A percentile compares a stretch with the other conserved stretches of the same genome.
These are phyloP conservation scores for Ustanciosporium gigantosporum DNA, from an alignment of 1,284 basidiomycete species.

Conservation along the genomic window DNA sequence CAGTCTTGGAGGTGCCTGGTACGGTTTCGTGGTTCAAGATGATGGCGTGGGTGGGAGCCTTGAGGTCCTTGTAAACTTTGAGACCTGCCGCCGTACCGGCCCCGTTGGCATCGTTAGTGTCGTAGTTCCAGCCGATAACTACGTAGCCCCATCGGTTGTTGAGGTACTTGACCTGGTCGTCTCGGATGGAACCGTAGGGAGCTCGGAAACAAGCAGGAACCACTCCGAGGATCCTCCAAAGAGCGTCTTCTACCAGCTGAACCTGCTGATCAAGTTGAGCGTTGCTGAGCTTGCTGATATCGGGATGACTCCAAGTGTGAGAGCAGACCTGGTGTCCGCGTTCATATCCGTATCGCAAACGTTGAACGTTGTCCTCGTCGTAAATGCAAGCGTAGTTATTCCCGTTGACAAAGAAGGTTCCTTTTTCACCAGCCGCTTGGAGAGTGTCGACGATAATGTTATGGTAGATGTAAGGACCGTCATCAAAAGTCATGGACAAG, in stretches of 20 bases:
- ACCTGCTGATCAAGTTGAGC: slow-evolving; percentile 41
- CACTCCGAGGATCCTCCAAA: slow-evolving; percentile 49
- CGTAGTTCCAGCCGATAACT: slow-evolving; percentile 44
- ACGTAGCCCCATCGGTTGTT: slow-evolving; percentile 42
- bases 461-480: slow-evolving; percentile 42
- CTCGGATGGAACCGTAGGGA: slow-evolving; percentile 40
- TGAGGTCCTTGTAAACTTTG: slow-evolving; percentile 27
- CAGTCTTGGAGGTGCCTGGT: slow-evolving; percentile 13
- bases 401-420: slow-evolving; percentile 54
- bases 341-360: slow-evolving; percentile 28
- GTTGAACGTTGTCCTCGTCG: slow-evolving; percentile 10
- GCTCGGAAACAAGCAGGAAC: slow-evolving; percentile 48
- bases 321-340: slow-evolving; percentile 45
- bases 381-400: slow-evolving; percentile 52
- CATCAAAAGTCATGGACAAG: slow-evolving; percentile 49
- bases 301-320: slow-evolving; percentile 45
- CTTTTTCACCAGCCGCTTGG: slow-evolving; percentile 23
- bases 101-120: slow-evolving; percentile 42
- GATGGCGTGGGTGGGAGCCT: slow-evolving; percentile 39
- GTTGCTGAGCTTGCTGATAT: slow-evolving; percentile 31
- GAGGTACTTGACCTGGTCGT: slow-evolving; percentile 37
- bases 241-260: slow-evolving; percentile 45
- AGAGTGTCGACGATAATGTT: slow-evolving; percentile 31
- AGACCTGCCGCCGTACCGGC: slow-evolving; percentile 14
- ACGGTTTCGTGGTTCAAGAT: slow-evolving; percentile 54